Percentiles rank a stretch among this genome's conserved stretches.
These are phyloP conservation scores for Ostreobium quekettii DNA, from an alignment of 139 green algal species.

Conservation along the genomic window DNA sequence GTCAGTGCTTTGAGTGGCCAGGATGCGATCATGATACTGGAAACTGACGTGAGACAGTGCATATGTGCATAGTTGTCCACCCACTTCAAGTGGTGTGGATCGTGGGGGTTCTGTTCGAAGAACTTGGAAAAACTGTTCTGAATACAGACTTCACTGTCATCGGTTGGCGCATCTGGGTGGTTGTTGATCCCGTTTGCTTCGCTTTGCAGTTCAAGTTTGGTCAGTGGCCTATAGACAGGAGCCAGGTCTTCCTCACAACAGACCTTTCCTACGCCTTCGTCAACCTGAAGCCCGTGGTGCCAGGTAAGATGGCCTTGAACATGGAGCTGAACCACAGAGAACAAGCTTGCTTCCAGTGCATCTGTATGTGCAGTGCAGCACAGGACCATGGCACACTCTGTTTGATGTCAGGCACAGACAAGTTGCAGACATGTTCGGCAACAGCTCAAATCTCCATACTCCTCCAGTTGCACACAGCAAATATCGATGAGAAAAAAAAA, in stretches of 20 bases:
- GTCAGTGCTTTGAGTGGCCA: too few species aligned
- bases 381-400: neutral
- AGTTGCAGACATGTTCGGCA: neutral
- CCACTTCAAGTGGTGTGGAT: too few species aligned
- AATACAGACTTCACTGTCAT: too few species aligned
- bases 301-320: conserved; percentile 38
- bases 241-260: conserved; percentile 69
- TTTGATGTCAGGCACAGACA: neutral
- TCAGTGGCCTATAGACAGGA: conserved; percentile 42
- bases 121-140: too few species aligned
- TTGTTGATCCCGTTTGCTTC: too few species aligned
- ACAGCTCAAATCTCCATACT: neutral
- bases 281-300: conserved; percentile 93
- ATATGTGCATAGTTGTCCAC: too few species aligned
- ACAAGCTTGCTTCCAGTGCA: neutral
- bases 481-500: conserved; percentile 5
- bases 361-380: neutral
- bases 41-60: too few species aligned
- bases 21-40: too few species aligned
- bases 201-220: conserved; percentile 65
- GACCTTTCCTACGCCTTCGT: conserved; percentile 78
- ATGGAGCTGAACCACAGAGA: too few species aligned
- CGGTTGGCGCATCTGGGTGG: too few species aligned
- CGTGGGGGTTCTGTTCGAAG: too few species aligned
- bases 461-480: neutral